A percentile compares a stretch with the other conserved stretches of the same genome.
These are phyloP conservation scores for Penicillium turbatum DNA, from an alignment of 495 filamentous ascomycete species.

Conservation along the genomic window DNA sequence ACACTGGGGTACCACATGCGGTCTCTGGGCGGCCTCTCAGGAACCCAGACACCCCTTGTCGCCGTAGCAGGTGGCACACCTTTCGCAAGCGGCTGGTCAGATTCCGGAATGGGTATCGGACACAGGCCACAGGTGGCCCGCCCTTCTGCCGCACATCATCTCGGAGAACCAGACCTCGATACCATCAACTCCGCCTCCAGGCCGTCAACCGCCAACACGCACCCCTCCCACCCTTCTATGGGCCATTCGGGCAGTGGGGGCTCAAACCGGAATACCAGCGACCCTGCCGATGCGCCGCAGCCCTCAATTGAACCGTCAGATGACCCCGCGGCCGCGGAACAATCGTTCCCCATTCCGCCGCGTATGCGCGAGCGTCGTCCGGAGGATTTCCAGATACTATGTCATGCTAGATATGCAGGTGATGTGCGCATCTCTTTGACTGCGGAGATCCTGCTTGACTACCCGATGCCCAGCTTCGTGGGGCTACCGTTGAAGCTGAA, in stretches of 20 bases:
- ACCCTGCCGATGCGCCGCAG: constrained; percentile 18
- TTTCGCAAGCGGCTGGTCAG: constrained; percentile 51
- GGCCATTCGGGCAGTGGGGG: constrained; percentile 28
- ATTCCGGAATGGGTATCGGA: constrained; percentile 26
- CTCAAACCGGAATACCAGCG: constrained; percentile 22
- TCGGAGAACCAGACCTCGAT: constrained; percentile 32
- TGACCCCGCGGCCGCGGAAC: constrained; percentile 22
- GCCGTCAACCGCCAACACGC: constrained; percentile 42
- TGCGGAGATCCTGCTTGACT: constrained; percentile 91
- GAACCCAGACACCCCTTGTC: constrained; percentile 80
- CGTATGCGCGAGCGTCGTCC: constrained; percentile 41
- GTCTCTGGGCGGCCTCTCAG: constrained; percentile 66
- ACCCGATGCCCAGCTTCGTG: constrained; percentile 95
- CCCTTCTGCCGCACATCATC: constrained; percentile 13
- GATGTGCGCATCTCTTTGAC: constrained; percentile 82
- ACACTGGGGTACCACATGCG: constrained; percentile 89
- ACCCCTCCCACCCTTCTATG: constrained; percentile 30
- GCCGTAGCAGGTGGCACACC: constrained; percentile 71
- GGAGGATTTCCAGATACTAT: constrained; percentile 80
- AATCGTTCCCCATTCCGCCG: constrained; percentile 30
- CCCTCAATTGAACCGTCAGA: constrained; percentile 26
- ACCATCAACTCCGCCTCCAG: constrained; percentile 37
- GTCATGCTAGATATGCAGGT: constrained; percentile 81
- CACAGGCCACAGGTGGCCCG: constrained; percentile 11
- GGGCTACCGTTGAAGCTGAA: constrained; percentile 86